Evolutionary conservation across 306 rosid genomes (phyloP).

Genomic region (Vigna angularis): DNA sequence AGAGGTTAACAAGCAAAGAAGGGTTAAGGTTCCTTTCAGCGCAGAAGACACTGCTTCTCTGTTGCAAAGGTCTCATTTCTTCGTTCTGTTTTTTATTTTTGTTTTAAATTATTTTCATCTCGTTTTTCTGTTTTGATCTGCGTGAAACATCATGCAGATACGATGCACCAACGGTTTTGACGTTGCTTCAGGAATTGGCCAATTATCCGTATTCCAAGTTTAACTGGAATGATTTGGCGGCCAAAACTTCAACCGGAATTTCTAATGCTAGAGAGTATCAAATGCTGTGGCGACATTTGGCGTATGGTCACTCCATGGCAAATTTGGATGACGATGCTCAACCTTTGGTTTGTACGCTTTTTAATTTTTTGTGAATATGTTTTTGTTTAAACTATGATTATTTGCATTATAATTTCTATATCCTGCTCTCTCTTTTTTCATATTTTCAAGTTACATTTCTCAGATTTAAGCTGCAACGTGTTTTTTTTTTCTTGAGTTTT

Average conservation of each 20-base stretch:
- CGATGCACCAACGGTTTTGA: constrained; percentile 53
- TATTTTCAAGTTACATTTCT: too few species aligned
- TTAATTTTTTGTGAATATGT: background rate
- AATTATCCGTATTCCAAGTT: constrained; percentile 50
- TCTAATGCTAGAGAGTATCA: constrained; percentile 75
- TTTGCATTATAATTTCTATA: background rate
- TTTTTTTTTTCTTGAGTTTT: too few species aligned
- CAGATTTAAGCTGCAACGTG: too few species aligned
- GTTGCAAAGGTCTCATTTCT: constrained; percentile 48
- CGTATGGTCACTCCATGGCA: constrained; percentile 51
- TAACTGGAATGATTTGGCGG: constrained; percentile 76
- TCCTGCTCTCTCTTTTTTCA: too few species aligned
- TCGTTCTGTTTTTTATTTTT: background rate
- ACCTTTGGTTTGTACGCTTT: constrained; percentile 44
- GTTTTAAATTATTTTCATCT: background rate
- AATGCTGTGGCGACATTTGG: constrained; percentile 90
- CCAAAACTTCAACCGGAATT: constrained; percentile 74
- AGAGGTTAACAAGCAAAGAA: too few species aligned
- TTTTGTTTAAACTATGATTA: background rate
- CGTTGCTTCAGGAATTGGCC: constrained; percentile 73
- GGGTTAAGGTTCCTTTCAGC: constrained; percentile 38
- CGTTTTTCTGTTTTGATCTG: background rate
- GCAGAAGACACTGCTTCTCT: constrained; percentile 62
- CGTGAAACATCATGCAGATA: constrained; percentile 48
- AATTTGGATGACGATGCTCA: constrained; percentile 46